These are phyloP conservation scores for Mortierella alpina DNA, from an alignment of 192 early-diverging fungal genomes.

Conservation along the genomic window DNA sequence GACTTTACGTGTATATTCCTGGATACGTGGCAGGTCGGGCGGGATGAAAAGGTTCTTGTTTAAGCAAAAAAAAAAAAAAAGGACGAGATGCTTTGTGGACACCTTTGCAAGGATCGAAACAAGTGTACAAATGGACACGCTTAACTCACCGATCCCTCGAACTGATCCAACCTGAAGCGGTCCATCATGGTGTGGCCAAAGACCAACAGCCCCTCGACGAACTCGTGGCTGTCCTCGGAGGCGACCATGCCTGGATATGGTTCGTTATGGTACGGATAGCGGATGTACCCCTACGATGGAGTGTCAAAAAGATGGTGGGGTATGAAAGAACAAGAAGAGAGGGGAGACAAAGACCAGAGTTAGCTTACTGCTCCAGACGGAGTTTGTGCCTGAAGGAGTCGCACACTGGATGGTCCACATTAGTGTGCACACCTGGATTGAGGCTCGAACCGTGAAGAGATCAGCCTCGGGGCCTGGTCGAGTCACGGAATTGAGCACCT, in stretches of 20 bases:
- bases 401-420: neutral
- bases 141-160: conserved; percentile 31
- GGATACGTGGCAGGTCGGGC: neutral
- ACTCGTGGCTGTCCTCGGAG: conserved; percentile 13
- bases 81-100: neutral
- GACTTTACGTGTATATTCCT: conserved; percentile 41
- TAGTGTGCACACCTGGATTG: conserved; percentile 15
- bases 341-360: neutral
- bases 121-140: neutral
- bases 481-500: conserved; percentile 38
- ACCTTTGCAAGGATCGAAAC: conserved; percentile 38
- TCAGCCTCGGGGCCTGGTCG: conserved; percentile 37
- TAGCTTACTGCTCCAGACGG: too few relatives aligned
- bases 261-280: conserved; percentile 40
- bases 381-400: neutral
- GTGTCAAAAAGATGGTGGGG: neutral
- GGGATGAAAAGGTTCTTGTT: neutral
- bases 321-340: neutral
- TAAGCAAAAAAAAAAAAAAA: neutral
- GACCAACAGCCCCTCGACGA: conserved; percentile 39
- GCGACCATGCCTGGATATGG: conserved; percentile 52
- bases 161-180: conserved; percentile 35
- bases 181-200: conserved; percentile 45
- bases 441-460: conserved; percentile 22
- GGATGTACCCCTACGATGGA: conserved; percentile 25